These are phyloP conservation scores for Coniochaeta sp. DNA, from an alignment of 2,329 filamentous ascomycete genomes.

Conservation along the genomic window DNA sequence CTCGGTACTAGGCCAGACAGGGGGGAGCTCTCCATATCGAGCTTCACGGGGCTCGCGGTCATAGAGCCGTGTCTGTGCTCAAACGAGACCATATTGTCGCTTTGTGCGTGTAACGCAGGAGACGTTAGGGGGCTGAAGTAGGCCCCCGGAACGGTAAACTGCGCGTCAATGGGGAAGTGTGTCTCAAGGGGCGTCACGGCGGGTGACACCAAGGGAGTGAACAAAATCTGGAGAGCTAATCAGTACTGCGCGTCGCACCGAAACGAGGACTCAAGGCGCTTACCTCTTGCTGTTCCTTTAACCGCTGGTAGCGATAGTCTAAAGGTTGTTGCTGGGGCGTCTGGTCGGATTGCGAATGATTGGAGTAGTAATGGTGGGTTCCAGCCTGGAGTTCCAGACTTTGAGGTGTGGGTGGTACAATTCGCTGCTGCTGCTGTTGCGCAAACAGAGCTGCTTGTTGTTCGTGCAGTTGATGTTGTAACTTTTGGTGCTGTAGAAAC, in stretches of 20 bases:
- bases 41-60: neutral
- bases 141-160: constrained; percentile 57
- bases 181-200: constrained; percentile 73
- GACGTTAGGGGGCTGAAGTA: constrained; percentile 83
- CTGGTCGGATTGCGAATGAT: constrained; percentile 38
- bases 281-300: constrained; percentile 64
- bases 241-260: constrained; percentile 9
- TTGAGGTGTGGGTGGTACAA: constrained; percentile 72
- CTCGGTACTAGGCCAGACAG: constrained; percentile 28
- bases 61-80: constrained; percentile 37
- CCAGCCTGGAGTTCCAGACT: constrained; percentile 68
- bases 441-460: constrained; percentile 48
- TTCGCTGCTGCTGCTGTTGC: constrained; percentile 43
- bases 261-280: constrained; percentile 18
- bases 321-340: constrained; percentile 52
- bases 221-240: constrained; percentile 51
- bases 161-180: constrained; percentile 53
- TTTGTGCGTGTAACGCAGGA: constrained; percentile 69
- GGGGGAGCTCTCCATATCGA: constrained; percentile 37
- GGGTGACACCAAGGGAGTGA: constrained; percentile 77
- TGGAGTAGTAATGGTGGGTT: constrained; percentile 48
- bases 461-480: constrained; percentile 53
- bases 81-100: constrained; percentile 38
- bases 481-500: constrained; percentile 55
- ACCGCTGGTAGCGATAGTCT: constrained; percentile 58